Conservation (phyloP, 768 basidiomycete species). For the Chlorophyllum brunneum region DNA sequence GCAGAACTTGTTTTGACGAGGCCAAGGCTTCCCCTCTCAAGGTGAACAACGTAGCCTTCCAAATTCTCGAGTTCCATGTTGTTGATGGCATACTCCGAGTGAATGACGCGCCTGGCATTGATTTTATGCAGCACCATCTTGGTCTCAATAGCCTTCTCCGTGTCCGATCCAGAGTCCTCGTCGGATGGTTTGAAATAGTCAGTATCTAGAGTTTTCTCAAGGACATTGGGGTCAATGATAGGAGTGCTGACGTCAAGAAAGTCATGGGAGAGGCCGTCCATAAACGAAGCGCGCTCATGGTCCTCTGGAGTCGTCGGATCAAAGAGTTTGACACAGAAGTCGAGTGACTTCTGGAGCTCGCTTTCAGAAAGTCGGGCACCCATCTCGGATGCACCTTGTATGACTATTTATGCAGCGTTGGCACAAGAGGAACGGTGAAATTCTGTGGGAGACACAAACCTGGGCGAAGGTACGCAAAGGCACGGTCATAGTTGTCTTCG, state of each 20-base stretch:
- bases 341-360: constrained; percentile 71
- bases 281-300: constrained; percentile 37
- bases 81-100: constrained; percentile 63
- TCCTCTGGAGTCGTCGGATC: constrained; percentile 63
- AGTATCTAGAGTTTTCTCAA: constrained; percentile 29
- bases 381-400: constrained; percentile 78
- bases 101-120: constrained; percentile 67
- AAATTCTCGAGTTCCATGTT: constrained; percentile 66
- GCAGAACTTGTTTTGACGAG: constrained; percentile 25
- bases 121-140: constrained; percentile 61
- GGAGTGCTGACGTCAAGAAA: constrained; percentile 54
- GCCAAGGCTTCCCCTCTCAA: constrained; percentile 55
- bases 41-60: constrained; percentile 51
- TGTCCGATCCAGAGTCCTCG: constrained; percentile 26
- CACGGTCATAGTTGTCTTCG: constrained; percentile 68
- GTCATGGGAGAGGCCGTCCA: constrained; percentile 27
- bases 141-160: constrained; percentile 36
- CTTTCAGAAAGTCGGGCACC: constrained; percentile 65
- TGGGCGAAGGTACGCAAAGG: constrained; percentile 59
- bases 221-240: constrained; percentile 38
- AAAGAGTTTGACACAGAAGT: constrained; percentile 75
- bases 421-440: neutral
- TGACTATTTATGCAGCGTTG: constrained; percentile 42
- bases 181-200: constrained; percentile 18
- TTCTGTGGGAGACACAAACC: constrained; percentile 32